phyloP scores from a whole-genome alignment of 805 yeast species.

The Metschnikowia cerradonensis region DNA sequence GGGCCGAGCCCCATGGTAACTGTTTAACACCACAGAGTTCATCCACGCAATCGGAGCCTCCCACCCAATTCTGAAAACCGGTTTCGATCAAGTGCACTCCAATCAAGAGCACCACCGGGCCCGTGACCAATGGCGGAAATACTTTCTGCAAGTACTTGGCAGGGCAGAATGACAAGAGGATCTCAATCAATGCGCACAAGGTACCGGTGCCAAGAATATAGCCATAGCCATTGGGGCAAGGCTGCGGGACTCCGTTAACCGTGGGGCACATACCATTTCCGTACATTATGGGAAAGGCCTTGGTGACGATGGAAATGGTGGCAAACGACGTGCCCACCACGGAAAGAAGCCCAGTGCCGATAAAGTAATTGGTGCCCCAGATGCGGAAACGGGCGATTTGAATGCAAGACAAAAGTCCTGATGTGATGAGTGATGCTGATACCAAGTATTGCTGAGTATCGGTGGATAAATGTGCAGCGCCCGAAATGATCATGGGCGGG shows the following conservation, averaged over 20 bases:
- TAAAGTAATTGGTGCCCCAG: slow-evolving; percentile 7
- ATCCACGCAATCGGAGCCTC: slow-evolving; percentile 11
- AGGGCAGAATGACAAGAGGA: slow-evolving; percentile 9
- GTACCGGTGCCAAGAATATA: slow-evolving; percentile 7
- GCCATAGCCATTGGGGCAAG: slow-evolving; percentile 13
- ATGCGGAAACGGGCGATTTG: slow-evolving; percentile 11
- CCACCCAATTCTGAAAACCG: slow-evolving; percentile 13
- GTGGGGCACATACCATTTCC: slow-evolving; percentile 9
- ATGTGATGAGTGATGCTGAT: slow-evolving; percentile 10
- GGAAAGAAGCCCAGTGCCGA: slow-evolving; percentile 14
- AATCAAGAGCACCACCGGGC: slow-evolving; percentile 13
- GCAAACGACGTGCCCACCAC: slow-evolving; percentile 14
- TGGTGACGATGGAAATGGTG: slow-evolving; percentile 10
- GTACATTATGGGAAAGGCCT: slow-evolving; percentile 10
- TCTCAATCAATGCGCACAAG: slow-evolving; percentile 9
- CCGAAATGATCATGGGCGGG: slow-evolving; percentile 11
- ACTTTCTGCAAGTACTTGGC: slow-evolving; percentile 8
- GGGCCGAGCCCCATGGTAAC: slow-evolving; percentile 79
- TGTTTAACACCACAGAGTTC: slow-evolving; percentile 8
- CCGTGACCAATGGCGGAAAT: slow-evolving; percentile 12
- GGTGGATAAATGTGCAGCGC: slow-evolving; percentile 6
- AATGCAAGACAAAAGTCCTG: slow-evolving; percentile 8
- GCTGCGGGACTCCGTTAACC: slow-evolving; percentile 6
- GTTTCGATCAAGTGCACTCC: slow-evolving; percentile 9
- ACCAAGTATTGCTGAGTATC: slow-evolving; percentile 9